These are phyloP conservation scores for Curvularia eragrostidis DNA, from an alignment of 2,329 filamentous ascomycete species.

Conservation along the genomic window DNA sequence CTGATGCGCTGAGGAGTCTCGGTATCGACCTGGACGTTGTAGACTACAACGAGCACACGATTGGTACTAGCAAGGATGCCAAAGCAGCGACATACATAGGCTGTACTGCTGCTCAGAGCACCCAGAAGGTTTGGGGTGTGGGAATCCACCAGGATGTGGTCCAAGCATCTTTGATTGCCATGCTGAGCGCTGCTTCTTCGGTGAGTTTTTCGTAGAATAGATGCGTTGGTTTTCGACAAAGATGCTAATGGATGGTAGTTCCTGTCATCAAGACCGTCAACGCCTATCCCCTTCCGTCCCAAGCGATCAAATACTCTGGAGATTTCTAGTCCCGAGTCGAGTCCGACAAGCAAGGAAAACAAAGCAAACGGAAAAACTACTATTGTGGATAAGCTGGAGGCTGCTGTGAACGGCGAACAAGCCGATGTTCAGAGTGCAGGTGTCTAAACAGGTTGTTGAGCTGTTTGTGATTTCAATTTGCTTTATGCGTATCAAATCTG, in stretches of 20 bases:
- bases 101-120: slow-evolving; percentile 72
- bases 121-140: slow-evolving; percentile 84
- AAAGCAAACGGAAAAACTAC: slow-evolving; percentile 24
- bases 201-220: slow-evolving; percentile 61
- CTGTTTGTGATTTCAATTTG: neutral
- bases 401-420: slow-evolving; percentile 36
- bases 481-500: neutral
- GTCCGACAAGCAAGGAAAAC: slow-evolving; percentile 24
- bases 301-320: slow-evolving; percentile 60
- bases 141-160: slow-evolving; percentile 93
- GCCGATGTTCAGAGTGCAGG: slow-evolving; percentile 30
- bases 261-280: slow-evolving; percentile 71
- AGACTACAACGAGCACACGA: slow-evolving; percentile 96
- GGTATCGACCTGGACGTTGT: slow-evolving; percentile 88
- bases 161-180: slow-evolving; percentile 83
- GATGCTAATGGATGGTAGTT: slow-evolving; percentile 61
- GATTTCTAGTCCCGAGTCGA: slow-evolving; percentile 39
- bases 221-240: neutral
- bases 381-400: slow-evolving; percentile 40
- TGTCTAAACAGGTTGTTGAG: slow-evolving; percentile 12
- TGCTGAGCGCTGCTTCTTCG: slow-evolving; percentile 83
- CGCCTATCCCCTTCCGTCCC: slow-evolving; percentile 69
- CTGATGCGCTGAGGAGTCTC: slow-evolving; percentile 77
- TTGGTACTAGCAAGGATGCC: slow-evolving; percentile 79
- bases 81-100: slow-evolving; percentile 97